Evolutionary conservation across 257 asterid species (phyloP).

Genomic region (Anisodus acutangulus): DNA sequence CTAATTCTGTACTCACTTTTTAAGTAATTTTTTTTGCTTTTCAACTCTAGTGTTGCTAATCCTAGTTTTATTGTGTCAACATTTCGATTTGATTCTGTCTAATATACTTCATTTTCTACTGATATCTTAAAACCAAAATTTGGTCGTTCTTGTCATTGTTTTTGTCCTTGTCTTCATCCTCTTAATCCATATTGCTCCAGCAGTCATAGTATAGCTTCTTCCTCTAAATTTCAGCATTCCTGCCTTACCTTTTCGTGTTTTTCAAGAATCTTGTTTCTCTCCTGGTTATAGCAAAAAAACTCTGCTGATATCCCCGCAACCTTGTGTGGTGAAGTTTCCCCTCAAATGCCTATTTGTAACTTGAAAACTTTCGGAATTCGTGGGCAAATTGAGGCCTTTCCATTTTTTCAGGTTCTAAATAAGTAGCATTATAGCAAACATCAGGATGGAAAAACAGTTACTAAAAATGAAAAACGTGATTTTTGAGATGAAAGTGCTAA

Average conservation of each 20-base stretch:
- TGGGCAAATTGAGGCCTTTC: neutral
- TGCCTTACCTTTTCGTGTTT: neutral
- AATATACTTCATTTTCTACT: neutral
- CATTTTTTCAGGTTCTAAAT: neutral
- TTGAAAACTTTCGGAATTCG: neutral
- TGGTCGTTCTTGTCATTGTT: neutral
- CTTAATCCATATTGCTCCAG: neutral
- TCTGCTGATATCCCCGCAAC: neutral
- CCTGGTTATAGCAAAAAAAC: neutral
- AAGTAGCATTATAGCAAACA: neutral
- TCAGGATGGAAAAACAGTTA: neutral
- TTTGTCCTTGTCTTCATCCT: neutral
- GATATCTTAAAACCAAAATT: neutral
- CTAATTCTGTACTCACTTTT: neutral
- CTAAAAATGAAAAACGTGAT: neutral
- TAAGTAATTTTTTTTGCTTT: neutral
- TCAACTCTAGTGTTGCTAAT: constrained; percentile 1
- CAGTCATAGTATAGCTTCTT: neutral
- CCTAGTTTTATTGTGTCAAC: neutral
- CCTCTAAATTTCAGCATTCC: neutral
- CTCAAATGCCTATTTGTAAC: neutral
- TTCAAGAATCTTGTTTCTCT: neutral
- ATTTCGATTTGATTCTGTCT: neutral
- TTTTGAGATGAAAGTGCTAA: neutral
- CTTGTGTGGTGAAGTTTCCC: neutral